These are phyloP conservation scores for Pogostemon cablin DNA, from an alignment of 257 asterid genomes.

Conservation along the genomic window DNA sequence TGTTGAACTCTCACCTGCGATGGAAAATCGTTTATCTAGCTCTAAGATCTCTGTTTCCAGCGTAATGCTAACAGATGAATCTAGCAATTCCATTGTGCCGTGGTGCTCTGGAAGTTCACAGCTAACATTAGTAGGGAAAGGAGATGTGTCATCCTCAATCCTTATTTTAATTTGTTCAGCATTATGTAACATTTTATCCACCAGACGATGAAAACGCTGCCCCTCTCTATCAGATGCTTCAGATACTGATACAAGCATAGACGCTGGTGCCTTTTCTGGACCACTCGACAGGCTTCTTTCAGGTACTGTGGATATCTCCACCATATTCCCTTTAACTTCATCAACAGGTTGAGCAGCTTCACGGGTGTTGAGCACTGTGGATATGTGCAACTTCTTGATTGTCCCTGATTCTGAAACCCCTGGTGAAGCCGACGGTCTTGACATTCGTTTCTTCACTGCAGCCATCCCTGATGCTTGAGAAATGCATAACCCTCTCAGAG, in stretches of 20 bases:
- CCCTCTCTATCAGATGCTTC: slow-evolving; percentile 32
- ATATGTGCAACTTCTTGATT: slow-evolving; percentile 48
- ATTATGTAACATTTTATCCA: no score
- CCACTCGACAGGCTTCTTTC: slow-evolving; percentile 46
- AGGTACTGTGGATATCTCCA: slow-evolving; percentile 62
- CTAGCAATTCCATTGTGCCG: no score
- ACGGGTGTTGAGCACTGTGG: slow-evolving; percentile 43
- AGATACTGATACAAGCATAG: slow-evolving; percentile 33
- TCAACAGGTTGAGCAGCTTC: slow-evolving; percentile 39
- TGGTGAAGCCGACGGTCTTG: slow-evolving; percentile 52
- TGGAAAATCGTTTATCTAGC: slow-evolving; percentile 37
- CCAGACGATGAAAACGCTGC: slow-evolving; percentile 21
- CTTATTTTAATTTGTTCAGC: no score
- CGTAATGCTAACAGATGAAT: no score
- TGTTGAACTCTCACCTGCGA: slow-evolving; percentile 36
- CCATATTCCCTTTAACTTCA: slow-evolving; percentile 46
- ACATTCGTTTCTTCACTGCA: slow-evolving; percentile 65
- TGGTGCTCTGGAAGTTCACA: no score
- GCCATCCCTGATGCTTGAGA: slow-evolving; percentile 99
- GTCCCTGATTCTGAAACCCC: slow-evolving; percentile 51
- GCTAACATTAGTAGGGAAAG: no score
- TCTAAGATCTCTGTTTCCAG: slow-evolving; percentile 21
- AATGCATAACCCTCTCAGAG: slow-evolving; percentile 88
- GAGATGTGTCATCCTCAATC: no score
- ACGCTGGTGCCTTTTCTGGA: slow-evolving; percentile 35